Evolutionary conservation across 768 basidiomycete genomes (phyloP).

Genomic region (Austroboletus eburneus): DNA sequence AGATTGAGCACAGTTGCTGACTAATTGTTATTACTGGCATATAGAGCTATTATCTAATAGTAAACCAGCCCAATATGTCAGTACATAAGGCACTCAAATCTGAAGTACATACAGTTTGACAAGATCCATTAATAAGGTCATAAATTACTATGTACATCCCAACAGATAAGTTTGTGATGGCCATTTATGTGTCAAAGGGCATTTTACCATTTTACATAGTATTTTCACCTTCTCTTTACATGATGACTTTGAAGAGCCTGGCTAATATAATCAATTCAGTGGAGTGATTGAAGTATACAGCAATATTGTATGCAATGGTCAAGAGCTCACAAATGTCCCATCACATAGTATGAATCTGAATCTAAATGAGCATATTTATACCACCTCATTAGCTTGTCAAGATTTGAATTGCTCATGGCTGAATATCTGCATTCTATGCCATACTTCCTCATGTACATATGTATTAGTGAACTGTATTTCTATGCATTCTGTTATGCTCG

Average conservation of each 20-base stretch:
- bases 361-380: neutral
- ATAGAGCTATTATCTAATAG: neutral
- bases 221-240: slow-evolving; percentile 22
- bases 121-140: no score
- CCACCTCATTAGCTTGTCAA: neutral
- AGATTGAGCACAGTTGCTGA: neutral
- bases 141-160: no score
- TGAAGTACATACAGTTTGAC: no score
- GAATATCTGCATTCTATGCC: neutral
- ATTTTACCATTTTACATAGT: slow-evolving; percentile 22
- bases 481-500: no score
- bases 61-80: no score
- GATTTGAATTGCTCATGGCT: neutral
- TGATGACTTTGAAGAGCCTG: slow-evolving; percentile 17
- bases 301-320: slow-evolving; percentile 24
- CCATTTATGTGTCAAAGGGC: neutral
- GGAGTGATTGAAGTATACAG: slow-evolving; percentile 24
- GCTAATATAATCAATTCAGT: slow-evolving; percentile 30
- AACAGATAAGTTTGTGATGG: no score
- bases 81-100: no score
- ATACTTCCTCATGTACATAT: neutral
- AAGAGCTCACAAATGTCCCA: slow-evolving; percentile 25
- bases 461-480: neutral
- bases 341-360: slow-evolving; percentile 28
- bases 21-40: neutral